Percentiles rank a stretch among this genome's conserved stretches.
Evolutionary conservation across 495 filamentous ascomycete genomes (phyloP).

Genomic region (Ramalina intermedia): DNA sequence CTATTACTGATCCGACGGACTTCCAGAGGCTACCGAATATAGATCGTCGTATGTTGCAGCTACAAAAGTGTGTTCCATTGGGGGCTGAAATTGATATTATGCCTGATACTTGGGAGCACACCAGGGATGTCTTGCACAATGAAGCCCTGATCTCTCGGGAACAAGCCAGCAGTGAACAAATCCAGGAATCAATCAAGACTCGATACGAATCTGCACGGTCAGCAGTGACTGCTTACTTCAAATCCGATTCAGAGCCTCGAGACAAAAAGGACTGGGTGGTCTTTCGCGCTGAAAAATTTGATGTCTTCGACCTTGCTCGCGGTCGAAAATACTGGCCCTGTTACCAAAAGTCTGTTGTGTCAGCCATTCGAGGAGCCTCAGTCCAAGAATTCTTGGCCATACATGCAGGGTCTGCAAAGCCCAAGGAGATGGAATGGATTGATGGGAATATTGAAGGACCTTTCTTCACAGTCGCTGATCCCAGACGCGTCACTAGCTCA

Average conservation of each 20-base stretch:
- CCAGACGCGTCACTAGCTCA: too few species aligned
- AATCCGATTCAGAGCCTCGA: not conserved
- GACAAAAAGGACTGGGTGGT: conserved; percentile 3
- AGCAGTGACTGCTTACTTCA: not conserved
- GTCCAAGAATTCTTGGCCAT: too few species aligned
- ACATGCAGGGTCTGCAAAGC: too few species aligned
- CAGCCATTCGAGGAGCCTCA: not conserved
- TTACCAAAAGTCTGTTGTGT: not conserved
- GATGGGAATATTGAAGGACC: too few species aligned
- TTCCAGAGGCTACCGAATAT: not conserved
- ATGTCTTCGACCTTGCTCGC: not conserved
- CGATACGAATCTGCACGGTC: conserved; percentile 6
- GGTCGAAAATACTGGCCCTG: conserved; percentile 6
- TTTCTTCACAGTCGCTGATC: too few species aligned
- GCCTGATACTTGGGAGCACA: conserved; percentile 1
- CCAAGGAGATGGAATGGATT: too few species aligned
- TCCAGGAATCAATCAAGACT: not conserved
- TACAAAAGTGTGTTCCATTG: conserved; percentile 5
- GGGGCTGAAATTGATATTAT: not conserved
- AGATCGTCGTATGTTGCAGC: conserved; percentile 2
- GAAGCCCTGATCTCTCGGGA: not conserved
- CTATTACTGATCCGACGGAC: not conserved
- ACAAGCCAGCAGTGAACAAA: not conserved
- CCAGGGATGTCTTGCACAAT: conserved; percentile 1
- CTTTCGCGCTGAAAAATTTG: not conserved